Base-by-base conservation (phyloP, 768 basidiomycete species). In the Russula sp. region DNA sequence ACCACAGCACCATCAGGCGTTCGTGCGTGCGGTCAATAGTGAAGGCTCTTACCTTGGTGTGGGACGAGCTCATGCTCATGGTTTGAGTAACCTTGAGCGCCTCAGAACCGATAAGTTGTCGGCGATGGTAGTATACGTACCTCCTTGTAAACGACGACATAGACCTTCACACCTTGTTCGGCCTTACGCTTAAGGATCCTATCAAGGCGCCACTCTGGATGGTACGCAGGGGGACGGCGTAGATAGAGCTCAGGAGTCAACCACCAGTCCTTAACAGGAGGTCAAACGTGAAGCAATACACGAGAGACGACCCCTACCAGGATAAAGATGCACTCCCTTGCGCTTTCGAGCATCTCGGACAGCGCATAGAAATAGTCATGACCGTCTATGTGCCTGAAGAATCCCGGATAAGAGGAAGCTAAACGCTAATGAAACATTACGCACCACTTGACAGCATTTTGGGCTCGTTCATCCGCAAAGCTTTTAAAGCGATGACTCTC, bases 301-400 rank as follows among this genome's bases (percentile, higher is more conserved):
- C 2, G 22, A 59, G 32, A 37, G 50, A 40, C 11, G 9, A 55
- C 7, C 6, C 42, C 68, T 79, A 88, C 94, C 66, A 90, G 69
- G 66, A 98, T 97, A 74, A 92, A 95, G 70, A 98, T 97, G 35
- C 75, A 84, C 70, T 96, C 89, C 62, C 81, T 81, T 3, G 91
- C 91, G 39, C 77, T 82, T 52, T 90, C 89, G n/a, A 98, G 79
- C 75, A 95, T 79, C 75, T 96, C 93, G 1, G 91, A 92, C 40
- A 97, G 72, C 0, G 96, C 95, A 83, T 89, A 98, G 82, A 98
- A 90, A 73, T 96, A 98, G 75, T 98, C 95, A 61, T 97, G 92
- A 0, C 96, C 96, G 69, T 96, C 95, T 52, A 96, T 82, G 71
- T 94, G 93, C 87, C 88, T 84, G 56, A 13, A 61, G 6, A 10